Base-by-base conservation (phyloP, 73 alveolate genomes). In the Paramecium biaurelia region DNA sequence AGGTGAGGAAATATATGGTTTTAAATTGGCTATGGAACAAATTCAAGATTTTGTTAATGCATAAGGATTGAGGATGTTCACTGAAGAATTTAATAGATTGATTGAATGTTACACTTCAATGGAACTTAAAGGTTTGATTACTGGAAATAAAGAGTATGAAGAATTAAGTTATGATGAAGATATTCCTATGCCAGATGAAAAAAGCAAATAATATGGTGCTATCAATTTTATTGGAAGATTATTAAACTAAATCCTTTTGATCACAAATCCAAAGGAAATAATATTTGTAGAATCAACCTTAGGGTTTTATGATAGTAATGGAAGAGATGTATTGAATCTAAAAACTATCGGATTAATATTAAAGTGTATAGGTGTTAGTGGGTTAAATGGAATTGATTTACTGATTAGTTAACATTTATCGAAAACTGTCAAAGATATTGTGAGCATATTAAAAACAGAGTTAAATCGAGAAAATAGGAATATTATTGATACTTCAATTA, bases 181-280 rank as follows among this genome's bases (percentile, higher is more conserved):
- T 59, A 92, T 92, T 38, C 95, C 95, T 12, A 84, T 92, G 93
- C 95, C 95, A 12, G 92, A 92, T 59, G 87, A 84, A n/a, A 92
- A 85, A 32, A 57, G 76, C 2, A 56, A 84, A 42, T 58, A 92
- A 57, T 63, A 37, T 43, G 92, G 92, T 37, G 76, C 93, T 7
- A 58, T 92, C 9, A 92, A 79, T 38, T 92, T 92, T 76, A 85
- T 85, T 76, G 95, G 95, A 4, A 79, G 95, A 84, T 53, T 92
- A 8, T 42, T 82, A 32, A 79, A 85, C 7, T 92, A 92, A 82
- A 53, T 92, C 12, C 34, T 92, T 24, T 38, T 76, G 9, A 42
- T 92, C n/a, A 84, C 93, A 26, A 85, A 92, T 84, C 85, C 56
- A 20, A 92, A 49, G 57, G 35, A 82, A 38, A 53, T 70, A 41